Evolutionary conservation across 306 rosid genomes (phyloP).

Genomic region (Hylodesmum podocarpum): DNA sequence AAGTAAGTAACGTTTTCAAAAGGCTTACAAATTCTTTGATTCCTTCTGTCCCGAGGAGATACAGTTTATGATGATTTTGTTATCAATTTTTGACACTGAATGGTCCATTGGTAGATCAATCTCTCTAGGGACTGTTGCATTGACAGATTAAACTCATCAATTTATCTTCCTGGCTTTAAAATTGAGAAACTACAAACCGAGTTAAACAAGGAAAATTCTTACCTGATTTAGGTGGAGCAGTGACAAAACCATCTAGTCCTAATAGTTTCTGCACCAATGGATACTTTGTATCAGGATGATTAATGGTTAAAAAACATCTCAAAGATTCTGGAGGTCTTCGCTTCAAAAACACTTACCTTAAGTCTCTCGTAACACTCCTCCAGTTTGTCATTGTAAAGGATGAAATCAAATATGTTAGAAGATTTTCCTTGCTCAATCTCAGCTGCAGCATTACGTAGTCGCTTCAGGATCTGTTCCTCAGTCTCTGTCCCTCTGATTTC

Average conservation of each 20-base stretch:
- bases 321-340: neutral
- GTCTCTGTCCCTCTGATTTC: constrained; percentile 82
- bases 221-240: constrained; percentile 50
- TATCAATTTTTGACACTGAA: constrained; percentile 54
- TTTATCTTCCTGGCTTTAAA: neutral
- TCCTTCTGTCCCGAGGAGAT: constrained; percentile 54
- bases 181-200: neutral
- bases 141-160: constrained; percentile 19
- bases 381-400: constrained; percentile 77
- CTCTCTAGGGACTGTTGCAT: constrained; percentile 54
- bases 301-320: neutral
- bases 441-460: constrained; percentile 72
- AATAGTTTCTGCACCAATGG: constrained; percentile 55
- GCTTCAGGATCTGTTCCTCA: constrained; percentile 86
- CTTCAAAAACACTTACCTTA: constrained; percentile 51
- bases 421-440: constrained; percentile 86
- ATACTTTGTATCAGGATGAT: constrained; percentile 27
- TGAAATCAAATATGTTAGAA: constrained; percentile 65
- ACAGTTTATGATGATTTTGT: constrained; percentile 58
- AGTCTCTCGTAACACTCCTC: constrained; percentile 67
- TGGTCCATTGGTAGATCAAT: constrained; percentile 55
- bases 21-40: constrained; percentile 61
- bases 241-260: constrained; percentile 61
- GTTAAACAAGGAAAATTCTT: constrained; percentile 20
- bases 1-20: neutral